phyloP scores from a whole-genome alignment of 305 asterid species.

The Salvia sclarea region DNA sequence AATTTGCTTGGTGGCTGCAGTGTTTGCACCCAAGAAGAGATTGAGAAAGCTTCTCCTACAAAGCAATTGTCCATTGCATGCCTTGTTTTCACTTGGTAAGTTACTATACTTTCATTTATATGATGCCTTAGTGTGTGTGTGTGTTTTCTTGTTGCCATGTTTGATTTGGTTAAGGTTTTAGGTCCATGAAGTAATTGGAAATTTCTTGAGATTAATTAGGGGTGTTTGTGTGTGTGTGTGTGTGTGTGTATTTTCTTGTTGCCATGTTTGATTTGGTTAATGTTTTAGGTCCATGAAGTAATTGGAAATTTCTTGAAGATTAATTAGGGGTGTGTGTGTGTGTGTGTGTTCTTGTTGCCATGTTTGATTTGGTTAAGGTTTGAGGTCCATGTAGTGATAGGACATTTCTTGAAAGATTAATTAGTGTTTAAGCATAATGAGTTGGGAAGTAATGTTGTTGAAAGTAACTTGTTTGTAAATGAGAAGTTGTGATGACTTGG shows the following conservation, averaged over 20 bases:
- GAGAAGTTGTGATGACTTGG: too few species aligned
- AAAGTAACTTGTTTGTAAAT: too few species aligned
- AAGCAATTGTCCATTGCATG: constrained; percentile 67
- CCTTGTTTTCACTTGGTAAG: constrained; percentile 64
- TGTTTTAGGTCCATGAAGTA: too few species aligned
- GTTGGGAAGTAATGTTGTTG: too few species aligned
- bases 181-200: not conserved
- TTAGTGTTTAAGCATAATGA: too few species aligned
- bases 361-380: not conserved
- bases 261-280: too few species aligned
- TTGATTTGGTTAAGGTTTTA: not conserved
- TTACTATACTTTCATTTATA: not conserved
- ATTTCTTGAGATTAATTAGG: not conserved
- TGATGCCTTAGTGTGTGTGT: not conserved
- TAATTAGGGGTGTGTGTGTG: too few species aligned
- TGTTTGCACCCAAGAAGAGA: constrained; percentile 52
- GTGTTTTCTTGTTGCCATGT: not conserved
- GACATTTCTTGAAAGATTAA: not conserved
- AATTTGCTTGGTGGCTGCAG: constrained; percentile 84
- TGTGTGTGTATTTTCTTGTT: too few species aligned
- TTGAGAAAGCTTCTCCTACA: constrained; percentile 60
- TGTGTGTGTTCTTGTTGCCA: not conserved
- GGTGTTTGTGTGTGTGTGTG: too few species aligned
- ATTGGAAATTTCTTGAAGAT: too few species aligned
- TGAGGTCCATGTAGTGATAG: not conserved